Evolutionary conservation across 1,284 basidiomycete genomes (phyloP).

Genomic region (Rhodotorula sp.): DNA sequence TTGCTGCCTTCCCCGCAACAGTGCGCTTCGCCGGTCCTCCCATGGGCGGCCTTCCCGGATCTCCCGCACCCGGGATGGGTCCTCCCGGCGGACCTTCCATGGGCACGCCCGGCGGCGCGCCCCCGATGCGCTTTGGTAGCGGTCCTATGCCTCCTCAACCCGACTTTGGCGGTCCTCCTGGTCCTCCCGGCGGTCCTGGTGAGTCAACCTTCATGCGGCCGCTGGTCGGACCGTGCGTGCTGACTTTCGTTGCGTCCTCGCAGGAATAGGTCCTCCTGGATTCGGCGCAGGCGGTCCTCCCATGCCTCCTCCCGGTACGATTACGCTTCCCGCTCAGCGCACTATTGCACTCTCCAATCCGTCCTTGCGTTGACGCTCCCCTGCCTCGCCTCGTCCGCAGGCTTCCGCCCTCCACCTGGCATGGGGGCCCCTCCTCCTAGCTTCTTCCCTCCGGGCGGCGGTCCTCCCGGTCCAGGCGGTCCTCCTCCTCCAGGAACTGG

Average conservation of each 20-base stretch:
- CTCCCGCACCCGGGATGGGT: conserved; percentile 5
- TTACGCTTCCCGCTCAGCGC: not conserved
- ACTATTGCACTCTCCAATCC: no score
- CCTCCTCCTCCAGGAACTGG: conserved; percentile 6
- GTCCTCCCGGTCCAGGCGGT: not conserved
- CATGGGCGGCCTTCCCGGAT: not conserved
- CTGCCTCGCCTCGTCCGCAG: not conserved
- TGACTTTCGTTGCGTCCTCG: not conserved
- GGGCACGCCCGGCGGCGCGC: not conserved
- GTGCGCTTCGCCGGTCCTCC: conserved; percentile 28
- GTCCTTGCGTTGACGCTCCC: not conserved
- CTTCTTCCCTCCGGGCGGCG: conserved; percentile 15
- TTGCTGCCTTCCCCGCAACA: not conserved
- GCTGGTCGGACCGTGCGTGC: no score
- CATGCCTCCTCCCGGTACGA: conserved; percentile 22
- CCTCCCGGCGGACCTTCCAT: not conserved
- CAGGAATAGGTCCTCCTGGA: conserved; percentile 48
- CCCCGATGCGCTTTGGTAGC: conserved; percentile 46
- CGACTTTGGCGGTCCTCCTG: conserved; percentile 46
- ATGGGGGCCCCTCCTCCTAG: conserved; percentile 24
- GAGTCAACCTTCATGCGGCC: conserved; percentile 23
- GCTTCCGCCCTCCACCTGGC: conserved; percentile 36
- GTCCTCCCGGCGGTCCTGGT: conserved; percentile 18
- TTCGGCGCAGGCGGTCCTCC: conserved; percentile 52
- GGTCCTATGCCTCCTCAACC: conserved; percentile 43